A percentile compares a stretch with the other conserved stretches of the same genome.
phyloP scores from a whole-genome alignment of 371 early-diverging fungal species.

The Smittium mucronatum region DNA sequence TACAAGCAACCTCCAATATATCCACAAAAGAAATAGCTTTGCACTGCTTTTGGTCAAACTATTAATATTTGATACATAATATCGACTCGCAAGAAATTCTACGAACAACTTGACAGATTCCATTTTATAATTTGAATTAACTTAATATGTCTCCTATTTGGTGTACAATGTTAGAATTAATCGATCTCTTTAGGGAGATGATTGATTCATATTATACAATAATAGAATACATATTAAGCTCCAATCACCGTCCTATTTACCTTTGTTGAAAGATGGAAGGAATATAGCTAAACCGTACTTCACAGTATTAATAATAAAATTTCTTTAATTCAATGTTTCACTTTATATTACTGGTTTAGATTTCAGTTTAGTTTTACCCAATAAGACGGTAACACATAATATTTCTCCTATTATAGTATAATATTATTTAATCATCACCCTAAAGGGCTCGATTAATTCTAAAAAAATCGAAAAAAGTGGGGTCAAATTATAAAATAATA shows the following conservation, averaged over 20 bases:
- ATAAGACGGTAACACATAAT: neutral
- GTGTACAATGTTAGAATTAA: neutral
- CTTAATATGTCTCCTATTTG: neutral
- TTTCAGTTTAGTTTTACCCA: neutral
- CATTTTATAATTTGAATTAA: conserved; percentile 1
- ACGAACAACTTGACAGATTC: neutral
- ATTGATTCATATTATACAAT: neutral
- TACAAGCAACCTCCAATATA: conserved; percentile 12
- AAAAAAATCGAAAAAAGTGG: no score
- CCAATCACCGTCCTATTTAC: neutral
- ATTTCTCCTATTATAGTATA: neutral
- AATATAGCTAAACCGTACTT: neutral
- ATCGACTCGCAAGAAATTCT: neutral
- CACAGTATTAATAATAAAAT: neutral
- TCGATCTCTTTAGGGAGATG: neutral
- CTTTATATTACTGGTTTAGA: neutral
- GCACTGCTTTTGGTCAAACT: conserved; percentile 16
- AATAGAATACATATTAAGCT: neutral
- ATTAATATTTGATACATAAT: conserved; percentile 14
- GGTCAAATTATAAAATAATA: no score
- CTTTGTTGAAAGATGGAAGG: neutral
- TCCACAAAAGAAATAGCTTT: conserved; percentile 14
- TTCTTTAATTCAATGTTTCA: neutral
- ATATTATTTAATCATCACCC: neutral
- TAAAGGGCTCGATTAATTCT: neutral